Evolutionary conservation across 2,329 filamentous ascomycete species (phyloP).

Genomic region (Malbranchea zuffiana): DNA sequence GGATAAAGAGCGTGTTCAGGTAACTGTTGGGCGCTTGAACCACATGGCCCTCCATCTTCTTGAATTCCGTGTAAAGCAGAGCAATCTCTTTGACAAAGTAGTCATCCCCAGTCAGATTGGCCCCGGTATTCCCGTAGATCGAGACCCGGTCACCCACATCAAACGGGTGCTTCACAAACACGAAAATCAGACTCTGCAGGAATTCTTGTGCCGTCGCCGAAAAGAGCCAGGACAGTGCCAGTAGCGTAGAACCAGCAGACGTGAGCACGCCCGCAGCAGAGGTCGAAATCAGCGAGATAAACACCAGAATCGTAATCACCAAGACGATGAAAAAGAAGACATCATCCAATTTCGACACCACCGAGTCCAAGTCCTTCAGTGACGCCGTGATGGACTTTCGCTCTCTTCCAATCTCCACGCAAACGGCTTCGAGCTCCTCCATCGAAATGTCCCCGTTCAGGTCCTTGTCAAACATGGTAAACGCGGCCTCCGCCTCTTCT

Average conservation of each 20-base stretch:
- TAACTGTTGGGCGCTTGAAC: slow-evolving; percentile 93
- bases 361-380: slow-evolving; percentile 86
- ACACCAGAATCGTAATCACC: slow-evolving; percentile 71
- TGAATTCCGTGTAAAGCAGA: slow-evolving; percentile 90
- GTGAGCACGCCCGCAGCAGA: slow-evolving; percentile 86
- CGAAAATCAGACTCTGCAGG: slow-evolving; percentile 77
- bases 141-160: slow-evolving; percentile 90
- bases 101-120: slow-evolving; percentile 69
- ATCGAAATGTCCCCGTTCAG: slow-evolving; percentile 94
- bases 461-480: slow-evolving; percentile 89
- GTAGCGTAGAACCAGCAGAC: slow-evolving; percentile 73
- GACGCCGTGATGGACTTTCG: slow-evolving; percentile 92
- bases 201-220: slow-evolving; percentile 91
- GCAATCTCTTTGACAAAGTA: slow-evolving; percentile 95
- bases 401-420: slow-evolving; percentile 87
- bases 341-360: slow-evolving; percentile 78
- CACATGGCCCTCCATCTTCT: slow-evolving; percentile 95
- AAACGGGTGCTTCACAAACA: slow-evolving; percentile 91
- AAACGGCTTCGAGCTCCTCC: slow-evolving; percentile 85
- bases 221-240: slow-evolving; percentile 86
- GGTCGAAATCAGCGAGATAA: slow-evolving; percentile 78
- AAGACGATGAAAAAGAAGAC: slow-evolving; percentile 80
- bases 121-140: slow-evolving; percentile 80
- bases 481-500: slow-evolving; percentile 81
- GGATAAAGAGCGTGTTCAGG: slow-evolving; percentile 83